Evolutionary conservation across 116 monocot species (phyloP).

Genomic region (Cymodocea nodosa): DNA sequence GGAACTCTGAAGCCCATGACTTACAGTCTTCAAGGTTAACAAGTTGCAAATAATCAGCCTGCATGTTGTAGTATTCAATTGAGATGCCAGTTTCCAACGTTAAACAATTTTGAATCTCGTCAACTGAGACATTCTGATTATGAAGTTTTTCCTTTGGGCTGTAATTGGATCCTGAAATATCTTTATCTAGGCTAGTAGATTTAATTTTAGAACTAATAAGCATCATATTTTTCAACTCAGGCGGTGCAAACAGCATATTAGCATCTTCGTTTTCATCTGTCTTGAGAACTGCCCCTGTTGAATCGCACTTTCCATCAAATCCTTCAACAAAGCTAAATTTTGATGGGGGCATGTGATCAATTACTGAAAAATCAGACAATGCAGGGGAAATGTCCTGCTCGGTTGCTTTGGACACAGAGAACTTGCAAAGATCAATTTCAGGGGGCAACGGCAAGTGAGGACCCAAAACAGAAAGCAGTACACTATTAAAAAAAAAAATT

Average conservation of each 20-base stretch:
- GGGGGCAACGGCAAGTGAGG: conserved; percentile 71
- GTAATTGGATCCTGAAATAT: conserved; percentile 11
- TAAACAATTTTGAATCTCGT: conserved; percentile 15
- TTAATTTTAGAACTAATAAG: conserved; percentile 23
- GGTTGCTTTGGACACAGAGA: conserved; percentile 19
- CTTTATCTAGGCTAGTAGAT: conserved; percentile 17
- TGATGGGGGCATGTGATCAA: background rate
- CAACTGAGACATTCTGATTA: conserved; percentile 8
- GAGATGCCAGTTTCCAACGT: conserved; percentile 27
- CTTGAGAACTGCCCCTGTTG: conserved; percentile 26
- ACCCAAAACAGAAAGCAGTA: conserved; percentile 74
- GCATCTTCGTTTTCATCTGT: conserved; percentile 41
- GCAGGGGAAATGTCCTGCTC: conserved; percentile 27
- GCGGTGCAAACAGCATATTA: conserved; percentile 55
- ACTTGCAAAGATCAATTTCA: conserved; percentile 67
- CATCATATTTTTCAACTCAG: conserved; percentile 44
- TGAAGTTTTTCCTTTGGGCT: conserved; percentile 14
- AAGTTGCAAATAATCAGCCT: conserved; percentile 86
- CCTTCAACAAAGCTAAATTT: conserved; percentile 23
- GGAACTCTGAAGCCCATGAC: conserved; percentile 65
- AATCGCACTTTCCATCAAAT: conserved; percentile 40
- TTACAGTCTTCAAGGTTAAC: conserved; percentile 59
- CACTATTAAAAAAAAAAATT: conserved; percentile 28
- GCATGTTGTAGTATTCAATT: conserved; percentile 48
- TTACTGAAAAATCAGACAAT: background rate